Percentiles rank a stretch among this genome's conserved stretches.
Conservation (phyloP, 202 grass and related monocot species). For the Eragrostis tef region DNA sequence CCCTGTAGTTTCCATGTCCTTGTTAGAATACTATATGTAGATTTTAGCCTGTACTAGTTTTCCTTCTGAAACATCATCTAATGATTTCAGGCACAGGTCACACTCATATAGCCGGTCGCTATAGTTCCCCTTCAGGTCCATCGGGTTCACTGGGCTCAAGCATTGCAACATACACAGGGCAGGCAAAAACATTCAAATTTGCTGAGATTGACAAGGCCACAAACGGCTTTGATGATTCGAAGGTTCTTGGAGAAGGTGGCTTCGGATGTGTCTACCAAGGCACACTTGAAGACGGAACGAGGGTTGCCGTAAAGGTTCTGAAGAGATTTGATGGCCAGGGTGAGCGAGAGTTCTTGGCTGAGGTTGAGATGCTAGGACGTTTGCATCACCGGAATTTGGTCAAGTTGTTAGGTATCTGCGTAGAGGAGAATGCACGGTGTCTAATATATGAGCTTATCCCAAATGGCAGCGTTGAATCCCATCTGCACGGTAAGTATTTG, state of each 20-base stretch:
- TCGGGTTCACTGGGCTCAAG: constrained; percentile 80
- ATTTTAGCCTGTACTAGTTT: constrained; percentile 20
- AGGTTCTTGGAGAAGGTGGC: constrained; percentile 92
- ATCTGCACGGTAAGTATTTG: constrained; percentile 86
- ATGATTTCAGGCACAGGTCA: constrained; percentile 65
- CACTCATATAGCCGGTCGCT: constrained; percentile 54
- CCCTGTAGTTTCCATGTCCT: constrained; percentile 5
- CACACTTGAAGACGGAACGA: constrained; percentile 73
- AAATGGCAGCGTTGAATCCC: constrained; percentile 94
- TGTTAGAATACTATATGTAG: constrained; percentile 11
- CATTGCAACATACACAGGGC: constrained; percentile 71
- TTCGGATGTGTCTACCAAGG: constrained; percentile 92
- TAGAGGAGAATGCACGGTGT: constrained; percentile 82
- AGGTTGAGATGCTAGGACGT: constrained; percentile 95
- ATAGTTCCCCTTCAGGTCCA: constrained; percentile 72
- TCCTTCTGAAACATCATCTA: constrained; percentile 21
- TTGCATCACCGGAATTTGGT: constrained; percentile 98
- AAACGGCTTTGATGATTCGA: constrained; percentile 71
- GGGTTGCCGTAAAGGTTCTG: constrained; percentile 89
- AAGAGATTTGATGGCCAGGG: constrained; percentile 82
- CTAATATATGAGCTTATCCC: constrained; percentile 95
- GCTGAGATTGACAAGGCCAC: constrained; percentile 82
- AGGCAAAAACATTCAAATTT: constrained; percentile 75
- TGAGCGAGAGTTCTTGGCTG: constrained; percentile 88
- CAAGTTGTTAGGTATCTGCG: constrained; percentile 90